phyloP scores from a whole-genome alignment of 2,329 filamentous ascomycete species.

The Aspergillus puulaauensis region DNA sequence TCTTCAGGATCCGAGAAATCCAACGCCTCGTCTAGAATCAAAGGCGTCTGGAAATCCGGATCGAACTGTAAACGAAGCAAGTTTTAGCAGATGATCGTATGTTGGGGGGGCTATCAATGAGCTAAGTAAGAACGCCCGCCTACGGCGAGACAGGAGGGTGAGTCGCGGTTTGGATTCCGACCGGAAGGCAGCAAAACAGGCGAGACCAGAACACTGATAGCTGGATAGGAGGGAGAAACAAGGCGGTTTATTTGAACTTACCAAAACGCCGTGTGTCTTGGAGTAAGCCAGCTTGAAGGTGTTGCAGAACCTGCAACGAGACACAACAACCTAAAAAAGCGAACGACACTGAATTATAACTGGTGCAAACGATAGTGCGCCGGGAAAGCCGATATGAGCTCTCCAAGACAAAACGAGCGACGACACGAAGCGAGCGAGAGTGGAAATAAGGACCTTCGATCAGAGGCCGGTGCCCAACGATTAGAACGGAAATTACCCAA shows the following conservation, averaged over 20 bases:
- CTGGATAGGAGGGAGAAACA: constrained; percentile 26
- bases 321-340: constrained; percentile 43
- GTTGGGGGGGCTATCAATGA: constrained; percentile 6
- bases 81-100: constrained; percentile 15
- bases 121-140: not conserved
- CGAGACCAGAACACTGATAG: not conserved
- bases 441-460: constrained; percentile 33
- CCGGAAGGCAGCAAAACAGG: not conserved
- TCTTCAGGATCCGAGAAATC: constrained; percentile 48
- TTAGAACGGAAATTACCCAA: constrained; percentile 27
- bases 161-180: constrained; percentile 17
- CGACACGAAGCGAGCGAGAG: constrained; percentile 33
- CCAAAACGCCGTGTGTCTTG: constrained; percentile 46
- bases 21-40: constrained; percentile 49
- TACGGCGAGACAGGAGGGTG: constrained; percentile 20
- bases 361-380: constrained; percentile 38
- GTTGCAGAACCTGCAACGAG: constrained; percentile 45
- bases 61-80: constrained; percentile 33
- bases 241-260: constrained; percentile 28
- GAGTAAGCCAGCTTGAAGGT: constrained; percentile 52
- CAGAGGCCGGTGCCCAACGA: constrained; percentile 32
- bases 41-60: constrained; percentile 46
- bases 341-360: constrained; percentile 47
- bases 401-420: constrained; percentile 48
- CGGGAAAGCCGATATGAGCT: constrained; percentile 32